Evolutionary conservation across 768 basidiomycete species (phyloP).

Genomic region (Mycena chlorophos): DNA sequence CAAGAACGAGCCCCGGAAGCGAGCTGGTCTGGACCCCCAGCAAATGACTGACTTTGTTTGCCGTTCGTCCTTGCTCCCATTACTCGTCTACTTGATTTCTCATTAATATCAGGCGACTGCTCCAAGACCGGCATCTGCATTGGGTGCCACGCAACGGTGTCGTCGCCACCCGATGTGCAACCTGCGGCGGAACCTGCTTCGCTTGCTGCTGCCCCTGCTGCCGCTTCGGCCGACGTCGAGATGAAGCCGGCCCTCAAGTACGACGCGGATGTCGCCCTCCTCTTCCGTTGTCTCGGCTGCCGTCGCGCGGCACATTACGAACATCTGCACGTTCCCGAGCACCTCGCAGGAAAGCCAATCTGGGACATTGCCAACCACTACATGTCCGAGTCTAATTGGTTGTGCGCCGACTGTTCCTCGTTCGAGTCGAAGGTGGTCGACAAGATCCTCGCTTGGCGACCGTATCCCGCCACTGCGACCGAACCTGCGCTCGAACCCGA

Average conservation of each 20-base stretch:
- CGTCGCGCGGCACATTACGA: constrained; percentile 81
- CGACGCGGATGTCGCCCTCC: constrained; percentile 44
- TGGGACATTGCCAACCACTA: constrained; percentile 61
- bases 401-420: constrained; percentile 77
- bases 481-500: constrained; percentile 47
- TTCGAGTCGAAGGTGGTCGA: constrained; percentile 71
- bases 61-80: constrained; percentile 40
- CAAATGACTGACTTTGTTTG: constrained; percentile 82
- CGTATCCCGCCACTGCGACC: constrained; percentile 64
- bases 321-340: constrained; percentile 56
- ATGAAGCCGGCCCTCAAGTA: constrained; percentile 30
- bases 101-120: constrained; percentile 46
- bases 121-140: constrained; percentile 78
- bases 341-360: constrained; percentile 33
- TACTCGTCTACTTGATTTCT: background rate
- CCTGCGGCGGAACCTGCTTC: constrained; percentile 20
- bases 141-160: constrained; percentile 61
- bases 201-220: constrained; percentile 5
- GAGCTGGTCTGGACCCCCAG: constrained; percentile 44
- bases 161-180: constrained; percentile 47
- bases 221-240: constrained; percentile 29
- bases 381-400: constrained; percentile 64
- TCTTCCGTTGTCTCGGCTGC: constrained; percentile 85
- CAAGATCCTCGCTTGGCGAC: constrained; percentile 90
- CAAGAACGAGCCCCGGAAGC: constrained; percentile 42